Conservation (phyloP, 1,284 basidiomycete species). For the Cutaneotrichosporon sp. region DNA sequence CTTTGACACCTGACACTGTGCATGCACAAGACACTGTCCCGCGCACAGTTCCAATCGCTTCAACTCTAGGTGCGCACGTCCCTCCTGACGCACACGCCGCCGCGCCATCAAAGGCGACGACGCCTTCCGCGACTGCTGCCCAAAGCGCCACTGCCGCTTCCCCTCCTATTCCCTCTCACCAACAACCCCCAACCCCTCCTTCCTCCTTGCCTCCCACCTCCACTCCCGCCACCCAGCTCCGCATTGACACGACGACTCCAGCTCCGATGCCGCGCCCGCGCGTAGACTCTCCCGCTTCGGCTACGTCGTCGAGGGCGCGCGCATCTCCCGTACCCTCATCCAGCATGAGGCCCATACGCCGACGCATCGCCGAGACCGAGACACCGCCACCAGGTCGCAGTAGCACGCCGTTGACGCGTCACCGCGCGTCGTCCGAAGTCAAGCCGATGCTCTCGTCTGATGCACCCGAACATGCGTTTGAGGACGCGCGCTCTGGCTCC, state of each 20-base stretch:
- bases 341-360: not conserved
- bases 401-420: not conserved
- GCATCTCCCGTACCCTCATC: constrained; percentile 3
- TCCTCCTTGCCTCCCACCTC: not conserved
- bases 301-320: not conserved
- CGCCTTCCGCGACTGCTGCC: not conserved
- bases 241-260: not conserved
- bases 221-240: not conserved
- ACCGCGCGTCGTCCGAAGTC: constrained; percentile 7
- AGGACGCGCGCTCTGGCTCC: not conserved
- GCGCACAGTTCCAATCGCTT: not conserved
- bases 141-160: not conserved
- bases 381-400: not conserved
- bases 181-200: not conserved
- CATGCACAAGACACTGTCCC: constrained; percentile 2
- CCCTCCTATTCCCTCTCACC: not conserved
- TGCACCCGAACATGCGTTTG: not conserved
- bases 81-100: not conserved
- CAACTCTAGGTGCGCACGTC: not conserved
- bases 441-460: not conserved
- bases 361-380: not conserved
- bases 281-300: not conserved
- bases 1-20: not conserved
- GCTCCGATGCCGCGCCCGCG: not conserved
- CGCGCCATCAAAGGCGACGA: not conserved